Evolutionary conservation across 495 filamentous ascomycete species (phyloP), one percentile per base, ranked within the genome.

Genomic region (Emericellopsis terricola): DNA sequence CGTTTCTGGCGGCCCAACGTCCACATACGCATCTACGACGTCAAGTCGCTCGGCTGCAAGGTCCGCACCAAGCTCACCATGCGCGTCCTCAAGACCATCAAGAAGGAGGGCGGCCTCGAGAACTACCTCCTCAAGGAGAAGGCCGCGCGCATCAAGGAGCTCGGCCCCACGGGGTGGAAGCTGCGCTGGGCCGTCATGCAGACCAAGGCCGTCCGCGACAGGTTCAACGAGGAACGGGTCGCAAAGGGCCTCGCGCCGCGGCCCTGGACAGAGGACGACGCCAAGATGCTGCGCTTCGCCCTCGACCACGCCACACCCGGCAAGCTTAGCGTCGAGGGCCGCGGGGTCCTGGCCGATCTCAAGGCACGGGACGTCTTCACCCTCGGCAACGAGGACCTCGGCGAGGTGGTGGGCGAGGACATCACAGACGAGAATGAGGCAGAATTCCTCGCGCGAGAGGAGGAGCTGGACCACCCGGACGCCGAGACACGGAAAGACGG

Each of bases 1-100:
- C 78, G 87, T 33, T 51, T 52, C 27, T 97, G 91, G 91, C 69
- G 76, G 35, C 85, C 85, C 20, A 96, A 96, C 53, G 76, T 94
- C 11, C 71, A 82, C 28, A 59, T 56, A 19, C 84, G 86, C 62
- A 69, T 73, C 30, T 55, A 96, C 13, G 89, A 65, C 56, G 78
- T 71, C 18, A 64, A 73, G 1, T 61, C 69, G 0, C 64, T 97
- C 29, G 59, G 62, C 15, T 54, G 67, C 36, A 65, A 66, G 29
- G 56, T 97, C 8, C 72, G 71, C 44, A 65, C 91, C 23, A 71
- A 78, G 44, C 62, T 96, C 32, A 85, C 78, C 2, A 65, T 79
- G 35, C 62, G 71, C 28, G 80, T 83, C 7, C 53, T 97, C 44
- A 65, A 81, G 51, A 94, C 85, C 28, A 80, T 97, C 43, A 69